A percentile compares a stretch with the other conserved stretches of the same genome.
Conservation (phyloP, 768 basidiomycete species). For the Leucocoprinus leucothites region DNA sequence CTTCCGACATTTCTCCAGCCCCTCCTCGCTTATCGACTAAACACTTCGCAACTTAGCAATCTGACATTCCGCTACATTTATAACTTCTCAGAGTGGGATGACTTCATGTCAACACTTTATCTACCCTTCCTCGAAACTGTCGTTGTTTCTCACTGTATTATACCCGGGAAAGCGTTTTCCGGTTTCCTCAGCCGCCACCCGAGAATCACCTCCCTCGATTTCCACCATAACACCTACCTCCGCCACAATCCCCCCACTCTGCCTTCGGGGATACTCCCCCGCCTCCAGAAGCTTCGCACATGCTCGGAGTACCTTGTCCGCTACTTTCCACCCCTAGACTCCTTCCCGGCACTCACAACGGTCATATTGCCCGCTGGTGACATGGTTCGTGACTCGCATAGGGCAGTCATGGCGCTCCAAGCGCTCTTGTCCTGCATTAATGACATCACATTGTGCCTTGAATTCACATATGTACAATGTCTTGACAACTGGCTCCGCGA, state of each 20-base stretch:
- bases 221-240: slow-evolving; percentile 10
- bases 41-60: slow-evolving; percentile 6
- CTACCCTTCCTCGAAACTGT: slow-evolving; percentile 3
- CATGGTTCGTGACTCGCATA: slow-evolving; percentile 8
- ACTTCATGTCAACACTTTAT: slow-evolving; percentile 1
- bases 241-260: slow-evolving; percentile 7
- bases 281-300: not conserved
- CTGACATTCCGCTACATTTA: slow-evolving; percentile 11
- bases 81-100: slow-evolving; percentile 9
- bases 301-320: slow-evolving; percentile 11
- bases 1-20: slow-evolving; percentile 12
- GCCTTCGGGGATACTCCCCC: slow-evolving; percentile 1
- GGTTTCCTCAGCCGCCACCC: slow-evolving; percentile 9
- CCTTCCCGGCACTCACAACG: not conserved
- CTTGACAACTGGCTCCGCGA: slow-evolving; percentile 9
- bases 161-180: slow-evolving; percentile 4
- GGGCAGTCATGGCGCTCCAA: slow-evolving; percentile 9
- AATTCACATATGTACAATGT: slow-evolving; percentile 7
- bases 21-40: not conserved
- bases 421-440: slow-evolving; percentile 7
- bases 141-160: slow-evolving; percentile 10
- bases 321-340: slow-evolving; percentile 10
- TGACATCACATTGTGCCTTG: slow-evolving; percentile 8
- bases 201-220: slow-evolving; percentile 8
- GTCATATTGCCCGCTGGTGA: slow-evolving; percentile 11